phyloP scores from a whole-genome alignment of 495 filamentous ascomycete genomes.

The Viridothelium virens region DNA sequence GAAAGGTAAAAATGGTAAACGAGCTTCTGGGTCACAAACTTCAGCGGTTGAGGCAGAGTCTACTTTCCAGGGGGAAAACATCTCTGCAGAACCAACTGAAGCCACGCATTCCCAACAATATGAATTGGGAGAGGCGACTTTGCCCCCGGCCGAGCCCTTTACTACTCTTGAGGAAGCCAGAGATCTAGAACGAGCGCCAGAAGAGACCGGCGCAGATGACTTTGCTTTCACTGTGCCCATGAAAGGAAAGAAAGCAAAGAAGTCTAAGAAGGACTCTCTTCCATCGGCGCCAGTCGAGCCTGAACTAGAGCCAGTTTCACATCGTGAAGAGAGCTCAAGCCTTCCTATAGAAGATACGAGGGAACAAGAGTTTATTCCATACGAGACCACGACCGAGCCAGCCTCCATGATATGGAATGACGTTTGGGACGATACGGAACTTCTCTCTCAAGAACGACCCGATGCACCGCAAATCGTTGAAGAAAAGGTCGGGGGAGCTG shows the following conservation, averaged over 20 bases:
- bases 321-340: background rate
- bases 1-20: slow-evolving; percentile 13
- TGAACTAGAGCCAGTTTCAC: background rate
- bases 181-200: slow-evolving; percentile 10
- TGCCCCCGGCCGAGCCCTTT: background rate
- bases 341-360: background rate
- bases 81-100: background rate
- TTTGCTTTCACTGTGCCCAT: slow-evolving; percentile 37
- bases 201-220: slow-evolving; percentile 28
- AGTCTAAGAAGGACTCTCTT: slow-evolving; percentile 26
- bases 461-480: slow-evolving; percentile 10
- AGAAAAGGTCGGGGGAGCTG: background rate
- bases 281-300: background rate
- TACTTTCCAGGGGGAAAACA: background rate
- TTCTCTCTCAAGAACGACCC: background rate
- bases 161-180: slow-evolving; percentile 1
- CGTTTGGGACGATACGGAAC: slow-evolving; percentile 27
- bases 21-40: background rate
- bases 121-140: slow-evolving; percentile 5
- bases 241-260: slow-evolving; percentile 41
- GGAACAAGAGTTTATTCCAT: slow-evolving; percentile 24
- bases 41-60: background rate
- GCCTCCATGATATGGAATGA: slow-evolving; percentile 28
- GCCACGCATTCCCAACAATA: slow-evolving; percentile 18
- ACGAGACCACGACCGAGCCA: slow-evolving; percentile 22